phyloP scores from a whole-genome alignment of 2,329 filamentous ascomycete genomes.

The Dendrostoma leiphaemia region DNA sequence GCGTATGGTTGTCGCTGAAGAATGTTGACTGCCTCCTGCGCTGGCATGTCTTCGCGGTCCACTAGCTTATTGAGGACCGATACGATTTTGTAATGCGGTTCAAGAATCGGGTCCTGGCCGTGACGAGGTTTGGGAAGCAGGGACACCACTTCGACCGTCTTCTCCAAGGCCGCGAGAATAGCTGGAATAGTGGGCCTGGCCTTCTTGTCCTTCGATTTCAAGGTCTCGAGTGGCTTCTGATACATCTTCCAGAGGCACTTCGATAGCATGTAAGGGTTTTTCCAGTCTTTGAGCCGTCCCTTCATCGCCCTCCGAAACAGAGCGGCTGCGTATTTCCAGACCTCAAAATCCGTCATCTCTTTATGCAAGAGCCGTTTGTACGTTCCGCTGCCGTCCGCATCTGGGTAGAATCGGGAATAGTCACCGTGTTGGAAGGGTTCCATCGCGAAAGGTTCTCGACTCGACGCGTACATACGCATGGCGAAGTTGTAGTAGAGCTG shows the following conservation, averaged over 20 bases:
- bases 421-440: conserved; percentile 58
- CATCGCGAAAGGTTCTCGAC: conserved; percentile 61
- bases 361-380: conserved; percentile 52
- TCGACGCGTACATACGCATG: conserved; percentile 61
- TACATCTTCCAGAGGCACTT: conserved; percentile 67
- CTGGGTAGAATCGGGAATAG: conserved; percentile 56
- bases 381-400: conserved; percentile 46
- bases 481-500: conserved; percentile 61
- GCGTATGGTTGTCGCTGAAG: conserved; percentile 57
- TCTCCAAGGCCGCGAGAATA: conserved; percentile 50
- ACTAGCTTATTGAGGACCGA: conserved; percentile 82
- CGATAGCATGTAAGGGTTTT: conserved; percentile 58
- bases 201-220: conserved; percentile 42
- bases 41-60: conserved; percentile 44
- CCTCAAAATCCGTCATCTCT: conserved; percentile 58
- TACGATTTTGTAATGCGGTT: conserved; percentile 90
- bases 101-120: conserved; percentile 73
- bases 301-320: conserved; percentile 56
- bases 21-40: conserved; percentile 49
- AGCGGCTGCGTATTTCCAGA: conserved; percentile 59
- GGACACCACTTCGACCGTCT: conserved; percentile 48
- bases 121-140: conserved; percentile 53
- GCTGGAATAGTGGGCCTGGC: conserved; percentile 36
- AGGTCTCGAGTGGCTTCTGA: conserved; percentile 42
- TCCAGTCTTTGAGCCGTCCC: conserved; percentile 55